These are phyloP conservation scores for Suillus cothurnatus DNA, from an alignment of 768 basidiomycete species.

Conservation along the genomic window DNA sequence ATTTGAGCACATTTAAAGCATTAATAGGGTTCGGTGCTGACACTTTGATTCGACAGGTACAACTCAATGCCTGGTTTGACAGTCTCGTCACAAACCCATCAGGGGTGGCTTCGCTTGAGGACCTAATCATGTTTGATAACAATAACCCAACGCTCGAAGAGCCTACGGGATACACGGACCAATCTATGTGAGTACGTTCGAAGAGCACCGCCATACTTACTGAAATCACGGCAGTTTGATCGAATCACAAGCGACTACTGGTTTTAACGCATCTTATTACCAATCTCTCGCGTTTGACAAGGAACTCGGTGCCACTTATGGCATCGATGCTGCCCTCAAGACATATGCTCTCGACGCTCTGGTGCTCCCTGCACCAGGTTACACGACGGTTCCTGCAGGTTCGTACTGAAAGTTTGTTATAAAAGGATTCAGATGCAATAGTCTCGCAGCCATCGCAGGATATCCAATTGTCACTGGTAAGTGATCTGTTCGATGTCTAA, in stretches of 20 bases:
- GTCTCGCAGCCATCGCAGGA: conserved; percentile 33
- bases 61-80: conserved; percentile 51
- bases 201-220: conserved; percentile 12
- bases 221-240: conserved; percentile 19
- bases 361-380: conserved; percentile 43
- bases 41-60: conserved; percentile 39
- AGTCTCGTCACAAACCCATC: conserved; percentile 54
- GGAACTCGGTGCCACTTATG: conserved; percentile 49
- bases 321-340: conserved; percentile 56
- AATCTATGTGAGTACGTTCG: conserved; percentile 31
- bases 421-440: not conserved
- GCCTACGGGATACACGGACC: conserved; percentile 34
- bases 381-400: conserved; percentile 24
- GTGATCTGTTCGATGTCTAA: conserved; percentile 2
- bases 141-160: conserved; percentile 52
- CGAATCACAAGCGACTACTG: conserved; percentile 28
- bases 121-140: conserved; percentile 58
- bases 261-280: conserved; percentile 39
- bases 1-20: not conserved
- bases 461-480: conserved; percentile 37
- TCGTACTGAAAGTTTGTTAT: not conserved
- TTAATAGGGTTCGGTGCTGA: not conserved
- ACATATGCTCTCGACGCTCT: conserved; percentile 50
- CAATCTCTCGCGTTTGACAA: conserved; percentile 46
- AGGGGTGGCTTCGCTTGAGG: conserved; percentile 58